Percentiles rank a stretch among this genome's conserved stretches.
Evolutionary conservation across 148 eudicot species (phyloP).

Genomic region (Rhododendron simsii): DNA sequence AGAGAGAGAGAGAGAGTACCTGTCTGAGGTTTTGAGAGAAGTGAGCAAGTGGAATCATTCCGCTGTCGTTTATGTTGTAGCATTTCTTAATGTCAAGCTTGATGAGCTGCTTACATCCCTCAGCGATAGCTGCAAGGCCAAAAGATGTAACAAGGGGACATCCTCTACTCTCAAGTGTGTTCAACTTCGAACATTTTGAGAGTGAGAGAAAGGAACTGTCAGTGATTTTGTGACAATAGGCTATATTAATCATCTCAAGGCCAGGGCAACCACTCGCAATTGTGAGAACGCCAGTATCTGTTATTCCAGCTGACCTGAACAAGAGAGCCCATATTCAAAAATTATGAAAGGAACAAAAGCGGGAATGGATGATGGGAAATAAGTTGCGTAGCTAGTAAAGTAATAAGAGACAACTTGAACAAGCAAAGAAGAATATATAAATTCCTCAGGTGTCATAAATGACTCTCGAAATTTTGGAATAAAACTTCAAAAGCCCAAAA

Average conservation of each 20-base stretch:
- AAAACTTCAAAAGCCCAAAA: neutral
- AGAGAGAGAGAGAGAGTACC: conserved; percentile 23
- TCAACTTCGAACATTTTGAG: conserved; percentile 66
- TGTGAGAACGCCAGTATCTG: conserved; percentile 62
- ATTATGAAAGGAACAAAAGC: neutral
- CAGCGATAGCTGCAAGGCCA: conserved; percentile 73
- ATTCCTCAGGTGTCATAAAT: neutral
- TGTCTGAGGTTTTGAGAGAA: conserved; percentile 84
- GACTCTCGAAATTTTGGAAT: neutral
- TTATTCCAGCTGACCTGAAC: conserved; percentile 68
- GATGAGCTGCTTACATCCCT: conserved; percentile 73
- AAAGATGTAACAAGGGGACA: conserved; percentile 73
- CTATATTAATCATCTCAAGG: conserved; percentile 63
- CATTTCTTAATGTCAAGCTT: conserved; percentile 90
- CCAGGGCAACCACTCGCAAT: conserved; percentile 67
- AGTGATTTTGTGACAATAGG: conserved; percentile 65
- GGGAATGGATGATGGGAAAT: neutral
- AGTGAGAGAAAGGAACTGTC: conserved; percentile 68
- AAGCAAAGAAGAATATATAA: neutral
- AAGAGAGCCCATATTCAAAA: conserved; percentile 10
- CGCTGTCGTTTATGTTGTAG: conserved; percentile 63
- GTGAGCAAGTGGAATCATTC: conserved; percentile 79
- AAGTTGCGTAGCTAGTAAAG: neutral
- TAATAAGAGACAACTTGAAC: neutral
- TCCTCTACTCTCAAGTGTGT: conserved; percentile 82